These are phyloP conservation scores for Davidsoniella eucalypti DNA, from an alignment of 2,329 filamentous ascomycete genomes.

Conservation along the genomic window DNA sequence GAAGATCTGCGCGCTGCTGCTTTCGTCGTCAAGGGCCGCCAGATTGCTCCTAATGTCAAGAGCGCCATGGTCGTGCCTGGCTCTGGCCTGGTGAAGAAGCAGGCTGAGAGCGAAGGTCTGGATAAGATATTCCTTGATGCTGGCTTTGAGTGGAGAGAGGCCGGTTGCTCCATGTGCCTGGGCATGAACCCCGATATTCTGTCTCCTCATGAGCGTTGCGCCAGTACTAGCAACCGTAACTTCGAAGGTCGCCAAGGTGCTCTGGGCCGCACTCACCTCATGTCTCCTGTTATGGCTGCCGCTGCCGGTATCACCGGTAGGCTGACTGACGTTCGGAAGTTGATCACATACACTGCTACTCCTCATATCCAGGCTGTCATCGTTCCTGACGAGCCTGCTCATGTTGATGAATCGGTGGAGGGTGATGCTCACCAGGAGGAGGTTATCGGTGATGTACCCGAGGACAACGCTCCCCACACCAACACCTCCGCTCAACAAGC, in stretches of 20 bases:
- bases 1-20: slow-evolving; percentile 87
- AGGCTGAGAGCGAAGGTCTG: slow-evolving; percentile 80
- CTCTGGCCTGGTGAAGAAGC: slow-evolving; percentile 82
- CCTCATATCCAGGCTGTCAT: slow-evolving; percentile 42
- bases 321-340: slow-evolving; percentile 76
- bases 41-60: slow-evolving; percentile 76
- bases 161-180: slow-evolving; percentile 96
- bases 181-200: slow-evolving; percentile 99
- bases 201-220: slow-evolving; percentile 79
- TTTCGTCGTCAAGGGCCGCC: slow-evolving; percentile 70
- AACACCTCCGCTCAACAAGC: slow-evolving; percentile 34
- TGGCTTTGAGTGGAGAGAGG: slow-evolving; percentile 95
- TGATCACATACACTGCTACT: slow-evolving; percentile 44
- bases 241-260: slow-evolving; percentile 95
- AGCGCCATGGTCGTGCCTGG: slow-evolving; percentile 93
- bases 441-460: slow-evolving; percentile 37
- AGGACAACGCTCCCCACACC: slow-evolving; percentile 47
- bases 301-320: slow-evolving; percentile 76
- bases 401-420: slow-evolving; percentile 35
- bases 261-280: slow-evolving; percentile 77
- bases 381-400: slow-evolving; percentile 25
- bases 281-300: slow-evolving; percentile 95
- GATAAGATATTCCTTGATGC: slow-evolving; percentile 85
- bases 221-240: slow-evolving; percentile 91
- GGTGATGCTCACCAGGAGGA: slow-evolving; percentile 37